A percentile compares a stretch with the other conserved stretches of the same genome.
phyloP scores from a whole-genome alignment of 192 early-diverging fungal genomes.

The Backusella liffmaniae region DNA sequence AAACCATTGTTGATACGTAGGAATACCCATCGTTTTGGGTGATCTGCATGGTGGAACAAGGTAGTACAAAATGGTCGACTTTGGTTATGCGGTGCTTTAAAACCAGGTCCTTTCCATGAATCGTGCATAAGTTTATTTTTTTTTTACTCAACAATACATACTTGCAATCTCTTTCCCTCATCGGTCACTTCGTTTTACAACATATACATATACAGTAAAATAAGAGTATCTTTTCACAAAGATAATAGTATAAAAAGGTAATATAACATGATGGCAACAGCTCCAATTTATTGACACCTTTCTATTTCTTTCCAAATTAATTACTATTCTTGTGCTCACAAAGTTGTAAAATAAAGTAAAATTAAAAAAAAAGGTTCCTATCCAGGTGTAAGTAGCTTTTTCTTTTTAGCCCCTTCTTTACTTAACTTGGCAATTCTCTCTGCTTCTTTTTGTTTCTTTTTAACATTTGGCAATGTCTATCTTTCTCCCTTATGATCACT shows the following conservation, averaged over 20 bases:
- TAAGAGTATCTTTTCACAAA: background rate
- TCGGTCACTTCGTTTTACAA: background rate
- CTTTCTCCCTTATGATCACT: background rate
- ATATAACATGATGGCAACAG: background rate
- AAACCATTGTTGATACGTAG: background rate
- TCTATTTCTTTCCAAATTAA: background rate
- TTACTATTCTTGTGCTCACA: background rate
- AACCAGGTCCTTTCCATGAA: background rate
- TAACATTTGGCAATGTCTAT: background rate
- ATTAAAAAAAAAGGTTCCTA: background rate
- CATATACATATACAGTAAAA: too few relatives aligned
- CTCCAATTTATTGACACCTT: background rate
- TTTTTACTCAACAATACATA: background rate
- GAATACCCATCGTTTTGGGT: background rate
- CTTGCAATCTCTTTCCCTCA: conserved; percentile 1
- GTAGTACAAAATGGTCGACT: conserved; percentile 5
- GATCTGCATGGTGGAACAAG: background rate
- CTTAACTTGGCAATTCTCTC: background rate
- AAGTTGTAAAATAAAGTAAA: conserved; percentile 9
- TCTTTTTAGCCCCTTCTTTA: background rate
- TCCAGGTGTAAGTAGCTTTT: conserved; percentile 1
- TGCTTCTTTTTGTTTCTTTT: background rate
- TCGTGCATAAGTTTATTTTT: background rate
- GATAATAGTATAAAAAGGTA: background rate
- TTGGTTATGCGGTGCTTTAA: background rate